Conservation (phyloP, 805 yeast species). For the Saturnispora halmiae region DNA sequence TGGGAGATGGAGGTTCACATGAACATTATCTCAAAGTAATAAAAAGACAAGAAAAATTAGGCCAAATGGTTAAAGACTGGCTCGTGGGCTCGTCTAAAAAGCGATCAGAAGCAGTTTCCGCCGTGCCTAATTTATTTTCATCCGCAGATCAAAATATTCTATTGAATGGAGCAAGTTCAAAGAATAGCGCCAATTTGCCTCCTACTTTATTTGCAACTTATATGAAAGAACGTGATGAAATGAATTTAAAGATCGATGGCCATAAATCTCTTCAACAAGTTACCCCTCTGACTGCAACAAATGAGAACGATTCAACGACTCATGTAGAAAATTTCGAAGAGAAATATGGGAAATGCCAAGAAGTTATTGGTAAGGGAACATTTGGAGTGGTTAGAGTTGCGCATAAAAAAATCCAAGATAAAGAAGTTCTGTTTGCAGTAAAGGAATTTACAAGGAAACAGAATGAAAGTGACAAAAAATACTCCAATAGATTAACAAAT, state of each 20-base stretch:
- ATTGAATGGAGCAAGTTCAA: no score
- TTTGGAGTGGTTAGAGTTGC: slow-evolving; percentile 89
- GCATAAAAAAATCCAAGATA: slow-evolving; percentile 46
- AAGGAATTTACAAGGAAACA: slow-evolving; percentile 67
- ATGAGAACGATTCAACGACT: no score
- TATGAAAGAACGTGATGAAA: slow-evolving; percentile 31
- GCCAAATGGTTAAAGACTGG: slow-evolving; percentile 66
- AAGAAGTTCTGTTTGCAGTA: slow-evolving; percentile 67
- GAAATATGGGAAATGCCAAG: slow-evolving; percentile 91
- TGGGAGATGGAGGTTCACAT: slow-evolving; percentile 51
- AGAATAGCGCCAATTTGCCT: no score
- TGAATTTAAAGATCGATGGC: background rate
- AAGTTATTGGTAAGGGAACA: slow-evolving; percentile 87
- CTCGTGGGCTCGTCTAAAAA: slow-evolving; percentile 55
- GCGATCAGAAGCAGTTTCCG: slow-evolving; percentile 62
- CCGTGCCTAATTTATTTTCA: slow-evolving; percentile 57
- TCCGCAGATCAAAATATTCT: no score
- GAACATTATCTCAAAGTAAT: slow-evolving; percentile 72
- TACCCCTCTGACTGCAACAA: background rate
- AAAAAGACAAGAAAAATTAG: slow-evolving; percentile 67
- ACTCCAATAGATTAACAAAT: slow-evolving; percentile 63
- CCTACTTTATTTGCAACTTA: slow-evolving; percentile 66
- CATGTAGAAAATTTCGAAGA: slow-evolving; percentile 57
- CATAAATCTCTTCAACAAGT: background rate
- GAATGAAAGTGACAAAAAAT: slow-evolving; percentile 55